Evolutionary conservation across 2,329 filamentous ascomycete genomes (phyloP).

Genomic region (Alternaria burnsii): DNA sequence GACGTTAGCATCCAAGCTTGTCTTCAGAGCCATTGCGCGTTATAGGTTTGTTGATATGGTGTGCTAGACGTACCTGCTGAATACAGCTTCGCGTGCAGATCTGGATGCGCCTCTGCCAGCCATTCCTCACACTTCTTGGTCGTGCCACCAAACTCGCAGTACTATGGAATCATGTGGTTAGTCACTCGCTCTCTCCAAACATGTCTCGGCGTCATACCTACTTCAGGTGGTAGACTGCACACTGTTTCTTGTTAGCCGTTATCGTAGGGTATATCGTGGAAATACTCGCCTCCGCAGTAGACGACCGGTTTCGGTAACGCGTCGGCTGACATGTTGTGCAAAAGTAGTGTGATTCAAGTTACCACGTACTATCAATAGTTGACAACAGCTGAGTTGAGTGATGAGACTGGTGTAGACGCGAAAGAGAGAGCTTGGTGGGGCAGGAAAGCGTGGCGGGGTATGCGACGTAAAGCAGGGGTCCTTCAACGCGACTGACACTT

Average conservation of each 20-base stretch:
- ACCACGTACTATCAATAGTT: not conserved
- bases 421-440: slow-evolving; percentile 23
- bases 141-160: slow-evolving; percentile 98
- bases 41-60: not conserved
- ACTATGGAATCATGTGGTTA: slow-evolving; percentile 64
- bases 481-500: slow-evolving; percentile 5
- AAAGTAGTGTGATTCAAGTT: not conserved
- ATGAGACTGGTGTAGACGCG: slow-evolving; percentile 18
- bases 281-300: slow-evolving; percentile 68
- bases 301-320: slow-evolving; percentile 60
- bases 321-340: slow-evolving; percentile 46
- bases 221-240: slow-evolving; percentile 72
- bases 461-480: slow-evolving; percentile 12
- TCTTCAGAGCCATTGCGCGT: not conserved
- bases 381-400: slow-evolving; percentile 5
- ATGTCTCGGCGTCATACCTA: slow-evolving; percentile 57
- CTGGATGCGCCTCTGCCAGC: slow-evolving; percentile 78
- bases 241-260: slow-evolving; percentile 55
- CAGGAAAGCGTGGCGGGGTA: slow-evolving; percentile 24
- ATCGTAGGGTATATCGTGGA: not conserved
- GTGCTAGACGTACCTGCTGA: slow-evolving; percentile 71
- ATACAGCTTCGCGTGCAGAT: slow-evolving; percentile 82
- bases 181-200: not conserved
- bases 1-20: slow-evolving; percentile 4
- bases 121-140: slow-evolving; percentile 97